Percentiles rank a stretch among this genome's conserved stretches.
Evolutionary conservation across 192 early-diverging fungal genomes (phyloP).

Genomic region (Rhizophagus sp.): DNA sequence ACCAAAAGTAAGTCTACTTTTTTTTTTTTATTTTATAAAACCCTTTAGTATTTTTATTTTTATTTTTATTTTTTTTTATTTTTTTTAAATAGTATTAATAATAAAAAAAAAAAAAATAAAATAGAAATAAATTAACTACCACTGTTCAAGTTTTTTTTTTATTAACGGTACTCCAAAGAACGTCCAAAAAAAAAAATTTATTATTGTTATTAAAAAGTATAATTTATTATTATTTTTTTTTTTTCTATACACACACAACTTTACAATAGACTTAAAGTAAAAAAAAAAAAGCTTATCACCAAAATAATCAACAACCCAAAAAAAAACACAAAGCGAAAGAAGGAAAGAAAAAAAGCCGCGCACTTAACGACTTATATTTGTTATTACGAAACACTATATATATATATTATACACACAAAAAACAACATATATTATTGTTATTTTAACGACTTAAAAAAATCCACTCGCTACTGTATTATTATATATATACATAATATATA

Average conservation of each 20-base stretch:
- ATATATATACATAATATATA: conserved; percentile 2
- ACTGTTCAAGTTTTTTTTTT: neutral
- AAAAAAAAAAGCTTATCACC: neutral
- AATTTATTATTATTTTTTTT: neutral
- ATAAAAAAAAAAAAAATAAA: neutral
- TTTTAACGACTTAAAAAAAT: neutral
- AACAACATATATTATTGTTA: no score
- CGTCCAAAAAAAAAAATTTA: neutral
- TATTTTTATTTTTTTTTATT: no score
- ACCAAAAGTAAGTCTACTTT: no score
- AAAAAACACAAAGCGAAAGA: neutral
- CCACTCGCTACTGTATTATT: neutral
- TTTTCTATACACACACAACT: neutral
- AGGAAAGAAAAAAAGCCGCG: neutral
- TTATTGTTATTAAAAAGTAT: neutral
- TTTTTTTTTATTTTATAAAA: no score
- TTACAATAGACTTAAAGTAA: neutral
- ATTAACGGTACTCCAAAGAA: neutral
- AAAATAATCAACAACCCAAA: neutral
- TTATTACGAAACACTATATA: no score
- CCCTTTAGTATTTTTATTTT: no score
- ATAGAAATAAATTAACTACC: neutral
- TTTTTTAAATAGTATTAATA: neutral
- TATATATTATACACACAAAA: no score
- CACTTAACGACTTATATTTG: neutral